Base-by-base conservation (phyloP, 2,329 filamentous ascomycete genomes). In the Xylaria hypoxylon region DNA sequence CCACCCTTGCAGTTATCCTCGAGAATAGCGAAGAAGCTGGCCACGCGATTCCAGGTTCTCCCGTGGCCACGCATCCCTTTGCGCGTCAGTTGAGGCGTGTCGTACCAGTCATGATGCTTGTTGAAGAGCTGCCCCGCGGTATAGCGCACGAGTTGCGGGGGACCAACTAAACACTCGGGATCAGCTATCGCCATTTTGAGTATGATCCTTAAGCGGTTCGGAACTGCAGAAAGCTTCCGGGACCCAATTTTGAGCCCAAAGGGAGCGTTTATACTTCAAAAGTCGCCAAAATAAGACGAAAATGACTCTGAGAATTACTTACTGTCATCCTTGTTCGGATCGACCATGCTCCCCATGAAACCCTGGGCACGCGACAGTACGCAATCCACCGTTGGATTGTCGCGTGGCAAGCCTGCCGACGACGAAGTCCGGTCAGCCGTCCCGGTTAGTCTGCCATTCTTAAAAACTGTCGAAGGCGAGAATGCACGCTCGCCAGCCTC, bases 61-160 rank as follows among this genome's bases (percentile, higher is more conserved):
- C 73, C 73, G 13, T 47, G 67, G 1, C 74, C 73, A 17, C 57
- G 55, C 70, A 70, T 70, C 24, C 69, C 72, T 31, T 35, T 53
- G 13, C 72, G 71, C 35, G 53, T 55, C 22, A 68, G 71, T 58
- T 75, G 75, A 28, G 73, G 73, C 2, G 28, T 59, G 33, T 71
- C 73, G 69, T 77, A 82, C 81, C 80, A 82, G 76, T 82, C 81
- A 53, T 78, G 77, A 67, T 82, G 80, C 5, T 76, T 62, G 60
- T 81, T 79, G 71, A 81, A 82, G 31, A 74, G 71, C 70, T 83
- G 78, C 0, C 80, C 80, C 0, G 73, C 64, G 1, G 72, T 74
- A 62, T 82, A 83, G 1, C 80, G 78, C 47, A 82, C 81, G 38
- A 82, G 75, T 71, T 83, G 81, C 38, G 80, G 79, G 15, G 79